These are phyloP conservation scores for Fusarium incarnatum DNA, from an alignment of 2,329 filamentous ascomycete species.

Conservation along the genomic window DNA sequence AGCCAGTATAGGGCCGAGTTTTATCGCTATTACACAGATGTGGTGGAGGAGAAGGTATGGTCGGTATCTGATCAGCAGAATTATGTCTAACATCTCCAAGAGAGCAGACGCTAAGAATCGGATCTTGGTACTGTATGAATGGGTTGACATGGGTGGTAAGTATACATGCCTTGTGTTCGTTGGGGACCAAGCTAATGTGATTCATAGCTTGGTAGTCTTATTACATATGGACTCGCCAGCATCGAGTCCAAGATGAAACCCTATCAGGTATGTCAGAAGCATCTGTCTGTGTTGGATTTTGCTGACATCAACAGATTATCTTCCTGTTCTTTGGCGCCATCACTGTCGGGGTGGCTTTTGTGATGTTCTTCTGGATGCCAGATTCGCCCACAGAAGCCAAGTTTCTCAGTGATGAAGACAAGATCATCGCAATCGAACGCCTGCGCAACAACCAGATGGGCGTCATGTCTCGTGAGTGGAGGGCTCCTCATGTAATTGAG, in stretches of 20 bases:
- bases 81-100: constrained; percentile 35
- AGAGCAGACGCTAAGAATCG: constrained; percentile 68
- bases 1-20: constrained; percentile 60
- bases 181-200: background rate
- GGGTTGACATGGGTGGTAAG: constrained; percentile 66
- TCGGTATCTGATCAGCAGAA: background rate
- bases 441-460: constrained; percentile 67
- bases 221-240: constrained; percentile 69
- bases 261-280: constrained; percentile 58
- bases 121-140: constrained; percentile 71
- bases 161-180: background rate
- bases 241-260: constrained; percentile 59
- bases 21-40: constrained; percentile 69
- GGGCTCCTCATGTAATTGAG: constrained; percentile 64
- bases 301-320: constrained; percentile 53
- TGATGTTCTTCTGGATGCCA: constrained; percentile 62
- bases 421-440: constrained; percentile 65
- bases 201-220: constrained; percentile 61
- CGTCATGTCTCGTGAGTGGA: constrained; percentile 63
- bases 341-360: constrained; percentile 59
- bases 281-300: fast-evolving
- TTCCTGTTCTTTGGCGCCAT: constrained; percentile 66
- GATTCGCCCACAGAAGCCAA: constrained; percentile 63
- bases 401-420: constrained; percentile 63
- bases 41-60: constrained; percentile 67